phyloP scores from a whole-genome alignment of 2,329 filamentous ascomycete genomes.

The Ceratocystiopsis brevicomis region DNA sequence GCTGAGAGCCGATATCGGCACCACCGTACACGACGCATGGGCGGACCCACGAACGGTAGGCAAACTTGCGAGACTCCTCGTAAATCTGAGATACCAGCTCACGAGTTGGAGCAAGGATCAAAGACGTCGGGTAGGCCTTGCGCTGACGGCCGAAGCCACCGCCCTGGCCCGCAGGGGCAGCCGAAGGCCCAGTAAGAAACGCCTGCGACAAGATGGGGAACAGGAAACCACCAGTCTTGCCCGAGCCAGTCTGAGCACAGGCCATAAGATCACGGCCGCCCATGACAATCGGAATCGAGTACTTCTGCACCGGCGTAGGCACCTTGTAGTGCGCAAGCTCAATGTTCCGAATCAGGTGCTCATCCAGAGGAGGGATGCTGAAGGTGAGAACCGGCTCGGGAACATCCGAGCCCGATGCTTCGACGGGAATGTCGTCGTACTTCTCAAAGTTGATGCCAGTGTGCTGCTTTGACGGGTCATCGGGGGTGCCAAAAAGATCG shows the following conservation, averaged over 20 bases:
- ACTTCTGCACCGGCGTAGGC: slow-evolving; percentile 95
- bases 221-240: slow-evolving; percentile 98
- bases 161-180: slow-evolving; percentile 40
- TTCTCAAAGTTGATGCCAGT: slow-evolving; percentile 99
- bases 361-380: slow-evolving; percentile 85
- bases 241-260: slow-evolving; percentile 97
- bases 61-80: slow-evolving; percentile 93
- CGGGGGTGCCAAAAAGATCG: slow-evolving; percentile 78
- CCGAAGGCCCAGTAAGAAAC: slow-evolving; percentile 71
- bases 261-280: slow-evolving; percentile 96
- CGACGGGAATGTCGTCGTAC: slow-evolving; percentile 98
- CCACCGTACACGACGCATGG: slow-evolving; percentile 98
- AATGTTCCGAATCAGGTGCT: slow-evolving; percentile 86
- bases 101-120: slow-evolving; percentile 91
- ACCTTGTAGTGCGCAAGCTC: slow-evolving; percentile 85
- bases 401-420: slow-evolving; percentile 84
- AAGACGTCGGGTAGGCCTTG: slow-evolving; percentile 90
- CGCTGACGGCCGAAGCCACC: slow-evolving; percentile 77
- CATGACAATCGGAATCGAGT: slow-evolving; percentile 98
- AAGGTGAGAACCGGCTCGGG: slow-evolving; percentile 83
- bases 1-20: slow-evolving; percentile 94
- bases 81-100: slow-evolving; percentile 98
- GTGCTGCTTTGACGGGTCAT: slow-evolving; percentile 88
- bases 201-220: slow-evolving; percentile 98
- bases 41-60: slow-evolving; percentile 96